Evolutionary conservation across 208 protist genomes (phyloP), one percentile per base, ranked within the genome.

Genomic region (Trypanosoma cruzi): DNA sequence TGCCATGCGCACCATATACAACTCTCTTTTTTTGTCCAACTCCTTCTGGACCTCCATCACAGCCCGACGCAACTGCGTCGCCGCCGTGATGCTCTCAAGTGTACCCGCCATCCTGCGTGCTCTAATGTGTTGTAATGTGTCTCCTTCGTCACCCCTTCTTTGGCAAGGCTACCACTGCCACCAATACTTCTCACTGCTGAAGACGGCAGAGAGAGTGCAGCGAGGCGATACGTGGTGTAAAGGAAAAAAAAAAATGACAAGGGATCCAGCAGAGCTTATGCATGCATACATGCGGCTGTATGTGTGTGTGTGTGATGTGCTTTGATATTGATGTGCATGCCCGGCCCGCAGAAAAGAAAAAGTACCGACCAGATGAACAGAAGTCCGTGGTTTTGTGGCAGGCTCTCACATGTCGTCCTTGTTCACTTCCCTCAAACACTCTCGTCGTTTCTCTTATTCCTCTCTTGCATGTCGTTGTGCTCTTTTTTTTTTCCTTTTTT

Each of bases 41-140:
- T 96, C 89, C 16, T 79, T 80, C 80, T 97, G 89, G 31, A 92
- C 86, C 64, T 97, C 90, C 53, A 93, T 71, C 73, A 94, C 88
- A 8, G 77, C 75, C 4, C 88, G 84, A 10, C 89, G 90, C 73
- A 97, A 80, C 75, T 92, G 88, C 52, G 93, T 94, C 24, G 89
- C 93, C 13, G 89, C 93, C 16, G 93, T 95, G 73, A 97, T 95
- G 79, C 86, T 95, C 65, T 97, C 93, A 18, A 97, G 72, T 46
- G 88, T 84, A 34, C 59, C 89, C 2, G 89, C 82, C 92, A 96
- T 96, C 29, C 52, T 29, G 11, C 40, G 24, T 32, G 20, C 60
- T 55, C 11, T 64, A 64, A 18, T n/a, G n/a, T n/a, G n/a, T 54
- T 53, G 28, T 64, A 52, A 54, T 36, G 6, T 53, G 22, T 32